A percentile compares a stretch with the other conserved stretches of the same genome.
Conservation (phyloP, 495 filamentous ascomycete genomes). For the Hypoxylon perforatum region DNA sequence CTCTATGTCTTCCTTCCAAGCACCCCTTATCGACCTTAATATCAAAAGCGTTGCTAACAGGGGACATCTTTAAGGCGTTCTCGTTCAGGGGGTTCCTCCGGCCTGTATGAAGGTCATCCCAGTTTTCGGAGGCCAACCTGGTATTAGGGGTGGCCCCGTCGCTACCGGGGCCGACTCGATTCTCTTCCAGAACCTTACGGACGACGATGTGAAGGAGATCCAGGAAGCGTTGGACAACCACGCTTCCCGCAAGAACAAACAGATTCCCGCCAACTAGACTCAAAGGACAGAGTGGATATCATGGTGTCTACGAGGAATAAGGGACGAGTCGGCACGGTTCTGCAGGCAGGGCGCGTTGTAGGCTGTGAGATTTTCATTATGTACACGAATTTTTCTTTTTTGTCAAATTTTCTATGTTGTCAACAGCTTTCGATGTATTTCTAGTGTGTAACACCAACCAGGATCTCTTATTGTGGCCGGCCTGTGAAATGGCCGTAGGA, state of each 20-base stretch:
- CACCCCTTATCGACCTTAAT: not conserved
- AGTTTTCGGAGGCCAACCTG: not conserved
- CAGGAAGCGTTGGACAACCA: not conserved
- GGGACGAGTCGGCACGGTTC: not conserved
- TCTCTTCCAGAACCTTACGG: not conserved
- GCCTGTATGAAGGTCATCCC: not conserved
- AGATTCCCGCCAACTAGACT: not conserved
- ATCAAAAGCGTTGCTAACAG: not conserved
- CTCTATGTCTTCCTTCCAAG: not conserved
- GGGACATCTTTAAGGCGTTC: not conserved
- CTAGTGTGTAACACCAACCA: too few species aligned
- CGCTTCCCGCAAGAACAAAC: too few species aligned
- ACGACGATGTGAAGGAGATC: not conserved
- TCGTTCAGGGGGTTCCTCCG: not conserved
- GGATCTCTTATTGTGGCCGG: too few species aligned
- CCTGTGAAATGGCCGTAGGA: too few species aligned
- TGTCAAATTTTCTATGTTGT: too few species aligned
- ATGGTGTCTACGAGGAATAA: not conserved
- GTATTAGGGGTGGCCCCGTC: not conserved
- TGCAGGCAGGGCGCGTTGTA: not conserved
- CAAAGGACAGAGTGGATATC: not conserved
- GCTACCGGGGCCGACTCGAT: not conserved
- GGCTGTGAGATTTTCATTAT: not conserved
- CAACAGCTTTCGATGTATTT: too few species aligned
- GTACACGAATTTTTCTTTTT: too few species aligned